A percentile compares a stretch with the other conserved stretches of the same genome.
Conservation (phyloP, 345 rosid species). For the Physaria fendleri region DNA sequence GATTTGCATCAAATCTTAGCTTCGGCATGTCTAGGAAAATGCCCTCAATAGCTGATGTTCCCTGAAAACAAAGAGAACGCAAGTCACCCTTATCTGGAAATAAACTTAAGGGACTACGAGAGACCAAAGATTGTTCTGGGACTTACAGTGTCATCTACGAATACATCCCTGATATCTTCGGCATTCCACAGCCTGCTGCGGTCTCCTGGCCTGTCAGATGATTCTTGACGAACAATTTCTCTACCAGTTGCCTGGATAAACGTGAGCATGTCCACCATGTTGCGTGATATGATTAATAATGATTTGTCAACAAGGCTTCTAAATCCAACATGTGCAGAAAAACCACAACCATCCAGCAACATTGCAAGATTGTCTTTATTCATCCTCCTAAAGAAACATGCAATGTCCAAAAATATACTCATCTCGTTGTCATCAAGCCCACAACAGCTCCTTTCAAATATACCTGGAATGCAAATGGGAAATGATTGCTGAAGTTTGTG, state of each 20-base stretch:
- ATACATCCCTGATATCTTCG: conserved; percentile 1
- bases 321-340: conserved; percentile 27
- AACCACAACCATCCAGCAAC: conserved; percentile 32
- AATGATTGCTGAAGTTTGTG: neutral
- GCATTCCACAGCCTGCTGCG: conserved; percentile 23
- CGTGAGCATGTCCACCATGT: conserved; percentile 13
- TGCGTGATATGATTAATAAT: conserved; percentile 14
- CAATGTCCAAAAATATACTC: conserved; percentile 32
- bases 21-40: conserved; percentile 17
- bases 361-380: conserved; percentile 16
- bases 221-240: conserved; percentile 25
- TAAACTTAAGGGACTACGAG: neutral
- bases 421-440: conserved; percentile 31
- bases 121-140: neutral
- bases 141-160: conserved; percentile 9
- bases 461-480: conserved; percentile 12
- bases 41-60: conserved; percentile 28
- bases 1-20: neutral
- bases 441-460: conserved; percentile 23
- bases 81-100: neutral
- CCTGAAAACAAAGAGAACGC: conserved; percentile 19
- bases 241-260: conserved; percentile 30
- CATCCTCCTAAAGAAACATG: conserved; percentile 30
- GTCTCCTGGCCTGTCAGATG: conserved; percentile 16
- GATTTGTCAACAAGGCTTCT: conserved; percentile 32